Conservation (phyloP, 1,139 yeast species). For the Suhomyces ambrosiae region DNA sequence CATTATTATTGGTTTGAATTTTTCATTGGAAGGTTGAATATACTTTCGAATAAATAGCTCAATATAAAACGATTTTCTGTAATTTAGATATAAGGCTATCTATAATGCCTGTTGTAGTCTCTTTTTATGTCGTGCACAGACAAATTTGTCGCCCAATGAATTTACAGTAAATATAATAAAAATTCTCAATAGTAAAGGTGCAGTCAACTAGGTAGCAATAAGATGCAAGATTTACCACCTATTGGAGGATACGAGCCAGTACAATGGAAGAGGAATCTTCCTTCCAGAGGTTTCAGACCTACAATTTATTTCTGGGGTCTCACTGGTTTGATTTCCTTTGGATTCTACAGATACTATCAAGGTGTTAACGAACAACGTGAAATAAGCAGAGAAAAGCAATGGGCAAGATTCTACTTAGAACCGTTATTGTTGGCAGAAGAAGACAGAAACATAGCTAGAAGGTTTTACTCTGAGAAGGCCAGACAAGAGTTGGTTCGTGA, state of each 20-base stretch:
- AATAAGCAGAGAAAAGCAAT: constrained; percentile 70
- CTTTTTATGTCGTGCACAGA: constrained; percentile 8
- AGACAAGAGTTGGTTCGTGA: constrained; percentile 62
- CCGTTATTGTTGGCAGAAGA: constrained; percentile 82
- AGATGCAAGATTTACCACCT: constrained; percentile 84
- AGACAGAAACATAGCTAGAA: constrained; percentile 77
- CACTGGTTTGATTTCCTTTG: constrained; percentile 66
- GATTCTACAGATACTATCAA: constrained; percentile 65
- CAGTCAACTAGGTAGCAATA: constrained; percentile 4
- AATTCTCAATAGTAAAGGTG: constrained; percentile 4
- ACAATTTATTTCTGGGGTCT: constrained; percentile 67
- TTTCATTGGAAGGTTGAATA: neutral
- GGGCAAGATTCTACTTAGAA: constrained; percentile 74
- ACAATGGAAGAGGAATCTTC: constrained; percentile 88
- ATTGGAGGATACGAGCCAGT: constrained; percentile 83
- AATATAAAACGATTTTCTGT: neutral
- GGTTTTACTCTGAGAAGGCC: constrained; percentile 65
- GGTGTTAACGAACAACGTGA: constrained; percentile 81
- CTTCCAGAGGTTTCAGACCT: constrained; percentile 84
- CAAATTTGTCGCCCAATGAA: constrained; percentile 14
- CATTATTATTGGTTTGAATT: neutral
- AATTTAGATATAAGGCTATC: too few relatives aligned
- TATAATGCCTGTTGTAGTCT: neutral
- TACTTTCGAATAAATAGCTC: neutral
- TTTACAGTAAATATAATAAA: constrained; percentile 8